Evolutionary conservation across 2,329 filamentous ascomycete genomes (phyloP), one percentile per base, ranked within the genome.

Genomic region (Colletotrichum horii): DNA sequence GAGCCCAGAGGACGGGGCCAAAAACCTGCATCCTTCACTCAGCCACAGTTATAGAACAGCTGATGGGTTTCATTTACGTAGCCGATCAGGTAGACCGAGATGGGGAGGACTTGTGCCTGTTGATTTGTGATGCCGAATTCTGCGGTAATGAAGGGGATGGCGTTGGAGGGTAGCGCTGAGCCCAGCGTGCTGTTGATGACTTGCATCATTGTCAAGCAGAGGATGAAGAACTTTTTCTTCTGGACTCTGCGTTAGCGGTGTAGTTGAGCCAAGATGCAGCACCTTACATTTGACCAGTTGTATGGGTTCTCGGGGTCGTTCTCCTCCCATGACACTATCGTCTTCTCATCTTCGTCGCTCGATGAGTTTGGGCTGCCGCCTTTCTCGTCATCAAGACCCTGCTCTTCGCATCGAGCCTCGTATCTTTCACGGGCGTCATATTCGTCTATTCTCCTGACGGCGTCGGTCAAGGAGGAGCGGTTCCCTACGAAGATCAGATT

Each of bases 111-210:
- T 62, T 80, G 80, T 69, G 89, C 86, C 19, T 82, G 80, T 34
- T 84, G 76, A 4, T 87, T 87, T 0, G 88, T 88, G 73, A 94
- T 83, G 68, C 87, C 80, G 83, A 93, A 95, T 78, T 93, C 87
- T 4, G 83, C 80, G 4, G 88, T 85, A 62, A 94, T 93, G 67
- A 87, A 89, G 4, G 89, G 87, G 3, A 92, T 88, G 16, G 91
- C 91, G 81, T 93, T 93, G 71, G 91, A 91, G 2, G 93, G 91
- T 7, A 95, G 85, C 0, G 92, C 87, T 56, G 90, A 93, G 2
- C 90, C 91, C 83, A 94, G 90, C 12, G 93, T 94, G 30, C 89
- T 92, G 82, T 95, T 95, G 80, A 94, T 86, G 58, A 94, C 92
- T 69, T 89, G 87, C 77, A 89, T 81, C 83, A 92, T 91, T 2